Evolutionary conservation across 495 filamentous ascomycete species (phyloP).

Genomic region (Xylaria sp.): DNA sequence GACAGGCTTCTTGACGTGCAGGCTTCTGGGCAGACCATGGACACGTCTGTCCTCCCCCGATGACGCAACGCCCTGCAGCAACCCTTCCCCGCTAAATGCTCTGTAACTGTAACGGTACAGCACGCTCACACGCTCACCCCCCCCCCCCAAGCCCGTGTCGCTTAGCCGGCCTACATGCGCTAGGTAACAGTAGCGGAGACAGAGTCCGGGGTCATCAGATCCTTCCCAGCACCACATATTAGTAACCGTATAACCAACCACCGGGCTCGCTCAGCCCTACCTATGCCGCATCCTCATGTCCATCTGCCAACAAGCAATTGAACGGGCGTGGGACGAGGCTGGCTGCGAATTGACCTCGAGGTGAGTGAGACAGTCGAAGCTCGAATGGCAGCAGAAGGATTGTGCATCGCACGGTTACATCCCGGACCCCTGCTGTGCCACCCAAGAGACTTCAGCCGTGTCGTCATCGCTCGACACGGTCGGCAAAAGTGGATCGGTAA

Average conservation of each 20-base stretch:
- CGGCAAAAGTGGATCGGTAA: constrained; percentile 25
- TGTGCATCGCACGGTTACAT: constrained; percentile 8
- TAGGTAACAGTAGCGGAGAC: not conserved
- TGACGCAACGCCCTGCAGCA: constrained; percentile 27
- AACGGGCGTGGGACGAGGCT: not conserved
- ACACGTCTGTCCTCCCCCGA: constrained; percentile 12
- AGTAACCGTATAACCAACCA: not conserved
- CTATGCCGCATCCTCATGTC: not conserved
- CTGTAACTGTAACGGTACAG: constrained; percentile 15
- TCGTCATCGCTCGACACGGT: constrained; percentile 22
- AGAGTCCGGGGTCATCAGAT: constrained; percentile 10
- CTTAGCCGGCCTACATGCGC: constrained; percentile 16
- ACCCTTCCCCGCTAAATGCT: constrained; percentile 19
- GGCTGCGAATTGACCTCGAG: not conserved
- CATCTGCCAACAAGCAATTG: not conserved
- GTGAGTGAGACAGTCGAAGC: not conserved
- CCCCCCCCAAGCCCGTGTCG: constrained; percentile 19
- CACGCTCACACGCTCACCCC: too few species aligned
- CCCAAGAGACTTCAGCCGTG: constrained; percentile 24
- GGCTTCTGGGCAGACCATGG: too few species aligned
- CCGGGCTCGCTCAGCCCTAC: not conserved
- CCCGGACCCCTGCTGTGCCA: constrained; percentile 6
- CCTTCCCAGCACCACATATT: not conserved
- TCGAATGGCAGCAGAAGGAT: not conserved
- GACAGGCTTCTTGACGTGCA: too few species aligned